Evolutionary conservation across 2,329 filamentous ascomycete species (phyloP), one percentile per base, ranked within the genome.

Genomic region (Harringtonia aguacate): DNA sequence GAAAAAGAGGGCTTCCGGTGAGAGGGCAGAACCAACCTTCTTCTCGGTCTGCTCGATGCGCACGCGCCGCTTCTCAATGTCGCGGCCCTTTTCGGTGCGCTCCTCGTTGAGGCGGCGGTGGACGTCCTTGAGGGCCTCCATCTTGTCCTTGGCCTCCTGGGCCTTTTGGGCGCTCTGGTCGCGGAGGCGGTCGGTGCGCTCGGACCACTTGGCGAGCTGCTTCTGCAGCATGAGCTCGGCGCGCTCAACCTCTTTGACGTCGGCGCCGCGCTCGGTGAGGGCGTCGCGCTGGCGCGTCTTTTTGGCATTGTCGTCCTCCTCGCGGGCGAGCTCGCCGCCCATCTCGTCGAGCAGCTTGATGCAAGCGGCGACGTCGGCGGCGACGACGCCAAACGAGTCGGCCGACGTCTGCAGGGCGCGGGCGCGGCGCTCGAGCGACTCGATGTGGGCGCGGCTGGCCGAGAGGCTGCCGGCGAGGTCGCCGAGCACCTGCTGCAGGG

Each of bases 41-140:
- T 97, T 97, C 74, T 97, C 90, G 9, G 87, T 95, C 68, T 95
- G 88, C 65, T 98, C 92, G 51, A 98, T 97, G 48, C 89, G 73
- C n/a, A 95, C 86, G 53, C 86, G 79, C 55, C 89, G 74, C 58
- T 84, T 80, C 69, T 98, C 92, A 67, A 97, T 94, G 58, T 97
- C 90, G 46, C 86, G 82, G 29, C 83, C 82, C 65, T 94, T 94
- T 44, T 92, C 86, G 2, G 76, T 77, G 50, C 89, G 75, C 69
- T 98, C 90, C 57, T 90, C 84, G 1, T 83, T 84, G 48, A 97
- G 68, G 58, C 80, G 79, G 56, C 79, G 79, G 62, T 98, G 90
- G 38, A 88, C 75, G 4, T 74, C 78, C 44, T 86, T 75, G 45
- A 98, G 69, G 63, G 92, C 85, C 56, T 95, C 86, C 89, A 95